These are phyloP conservation scores for Juglanconis oblonga DNA, from an alignment of 2,329 filamentous ascomycete genomes.

Conservation along the genomic window DNA sequence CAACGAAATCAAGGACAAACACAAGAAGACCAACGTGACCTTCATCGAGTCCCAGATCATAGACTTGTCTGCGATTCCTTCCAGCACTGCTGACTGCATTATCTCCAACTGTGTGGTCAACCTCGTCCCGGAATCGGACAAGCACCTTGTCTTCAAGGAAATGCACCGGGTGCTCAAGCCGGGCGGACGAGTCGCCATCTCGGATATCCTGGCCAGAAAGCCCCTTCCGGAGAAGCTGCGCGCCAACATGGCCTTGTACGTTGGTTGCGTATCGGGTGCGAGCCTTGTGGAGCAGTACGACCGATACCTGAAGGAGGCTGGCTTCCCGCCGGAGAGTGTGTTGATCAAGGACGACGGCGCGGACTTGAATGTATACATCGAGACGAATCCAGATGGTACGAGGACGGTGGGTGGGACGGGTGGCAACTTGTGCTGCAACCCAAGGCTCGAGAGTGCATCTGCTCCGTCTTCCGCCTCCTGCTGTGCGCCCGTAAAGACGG, in stretches of 20 bases:
- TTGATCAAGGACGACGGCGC: constrained; percentile 42
- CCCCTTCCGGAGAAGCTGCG: constrained; percentile 46
- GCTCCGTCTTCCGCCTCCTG: constrained; percentile 6
- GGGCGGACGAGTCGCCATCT: constrained; percentile 56
- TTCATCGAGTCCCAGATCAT: constrained; percentile 54
- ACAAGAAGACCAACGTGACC: constrained; percentile 39
- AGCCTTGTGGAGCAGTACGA: constrained; percentile 51
- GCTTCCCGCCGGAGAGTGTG: constrained; percentile 45
- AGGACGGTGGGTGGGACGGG: constrained; percentile 15
- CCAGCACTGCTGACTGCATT: constrained; percentile 48
- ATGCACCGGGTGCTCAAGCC: constrained; percentile 56
- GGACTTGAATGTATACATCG: constrained; percentile 47
- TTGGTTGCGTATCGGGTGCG: constrained; percentile 59
- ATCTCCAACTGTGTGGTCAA: constrained; percentile 65
- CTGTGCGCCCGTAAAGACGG: not conserved
- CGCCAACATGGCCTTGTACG: constrained; percentile 49
- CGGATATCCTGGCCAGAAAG: constrained; percentile 55
- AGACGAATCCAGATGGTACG: constrained; percentile 26
- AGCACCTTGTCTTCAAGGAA: constrained; percentile 53
- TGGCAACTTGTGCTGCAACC: constrained; percentile 21
- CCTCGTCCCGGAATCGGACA: constrained; percentile 51
- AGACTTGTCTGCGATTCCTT: constrained; percentile 41
- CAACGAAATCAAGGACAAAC: constrained; percentile 38
- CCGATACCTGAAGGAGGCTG: constrained; percentile 44
- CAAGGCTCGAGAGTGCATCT: constrained; percentile 6